Evolutionary conservation across 1,284 basidiomycete genomes (phyloP).

Genomic region (Sphaerobolus stellatus): DNA sequence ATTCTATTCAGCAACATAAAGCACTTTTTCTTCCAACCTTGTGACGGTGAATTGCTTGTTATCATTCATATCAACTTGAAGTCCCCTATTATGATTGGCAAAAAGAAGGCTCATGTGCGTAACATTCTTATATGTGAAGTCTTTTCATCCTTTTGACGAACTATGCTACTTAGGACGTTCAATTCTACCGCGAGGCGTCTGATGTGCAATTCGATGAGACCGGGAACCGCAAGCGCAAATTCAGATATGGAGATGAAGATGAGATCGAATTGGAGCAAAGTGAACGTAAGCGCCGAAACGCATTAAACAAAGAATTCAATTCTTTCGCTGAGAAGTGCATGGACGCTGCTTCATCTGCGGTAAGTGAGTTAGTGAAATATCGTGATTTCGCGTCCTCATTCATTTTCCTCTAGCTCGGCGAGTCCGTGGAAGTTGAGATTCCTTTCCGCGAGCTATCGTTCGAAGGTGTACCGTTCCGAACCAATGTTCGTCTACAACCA

Average conservation of each 20-base stretch:
- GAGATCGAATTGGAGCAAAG: constrained; percentile 99
- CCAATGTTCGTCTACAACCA: constrained; percentile 91
- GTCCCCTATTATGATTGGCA: constrained; percentile 97
- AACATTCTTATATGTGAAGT: neutral
- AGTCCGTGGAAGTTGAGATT: constrained; percentile 90
- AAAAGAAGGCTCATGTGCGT: constrained; percentile 91
- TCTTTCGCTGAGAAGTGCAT: constrained; percentile 92
- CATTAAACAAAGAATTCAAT: constrained; percentile 95
- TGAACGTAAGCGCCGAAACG: constrained; percentile 85
- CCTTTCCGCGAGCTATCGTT: constrained; percentile 98
- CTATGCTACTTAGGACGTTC: constrained; percentile 70
- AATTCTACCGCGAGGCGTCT: constrained; percentile 98
- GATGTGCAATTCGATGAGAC: constrained; percentile 99
- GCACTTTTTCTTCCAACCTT: constrained; percentile 98
- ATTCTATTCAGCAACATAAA: constrained; percentile 97
- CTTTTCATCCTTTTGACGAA: constrained; percentile 1
- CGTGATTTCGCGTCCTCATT: constrained; percentile 3
- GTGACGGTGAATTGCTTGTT: constrained; percentile 94
- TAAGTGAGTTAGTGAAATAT: constrained; percentile 35
- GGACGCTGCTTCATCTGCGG: constrained; percentile 76
- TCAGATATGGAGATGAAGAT: constrained; percentile 97
- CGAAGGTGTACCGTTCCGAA: constrained; percentile 95
- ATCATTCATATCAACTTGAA: constrained; percentile 94
- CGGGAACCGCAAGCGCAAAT: constrained; percentile 97
- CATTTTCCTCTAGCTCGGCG: constrained; percentile 56